Percentiles rank a stretch among this genome's conserved stretches.
These are phyloP conservation scores for Eimeria brunetti DNA, from an alignment of 169 alveolate species.

Conservation along the genomic window DNA sequence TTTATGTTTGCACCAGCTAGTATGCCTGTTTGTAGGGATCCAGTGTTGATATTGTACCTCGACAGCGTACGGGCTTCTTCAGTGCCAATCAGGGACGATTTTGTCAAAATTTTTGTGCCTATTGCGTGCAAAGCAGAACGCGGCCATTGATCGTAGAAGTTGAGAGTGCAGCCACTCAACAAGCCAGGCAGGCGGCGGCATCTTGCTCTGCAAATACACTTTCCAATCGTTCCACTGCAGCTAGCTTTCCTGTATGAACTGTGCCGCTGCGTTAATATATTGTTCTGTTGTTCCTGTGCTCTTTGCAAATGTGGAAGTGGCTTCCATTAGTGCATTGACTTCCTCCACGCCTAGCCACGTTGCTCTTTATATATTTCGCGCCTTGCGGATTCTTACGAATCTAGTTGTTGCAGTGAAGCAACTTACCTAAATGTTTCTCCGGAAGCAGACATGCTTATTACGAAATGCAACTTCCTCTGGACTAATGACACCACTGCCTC, in stretches of 20 bases:
- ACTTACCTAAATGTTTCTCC: constrained; percentile 80
- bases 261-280: neutral
- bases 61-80: constrained; percentile 57
- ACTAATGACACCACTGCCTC: constrained; percentile 30
- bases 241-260: neutral
- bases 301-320: neutral
- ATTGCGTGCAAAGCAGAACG: constrained; percentile 90
- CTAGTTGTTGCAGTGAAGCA: neutral
- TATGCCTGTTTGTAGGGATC: neutral
- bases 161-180: constrained; percentile 50
- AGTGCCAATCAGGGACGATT: constrained; percentile 6
- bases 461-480: constrained; percentile 53
- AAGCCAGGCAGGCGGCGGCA: constrained; percentile 73
- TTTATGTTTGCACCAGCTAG: neutral
- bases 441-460: constrained; percentile 62
- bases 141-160: constrained; percentile 95
- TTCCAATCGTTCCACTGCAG: neutral
- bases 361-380: neutral
- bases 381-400: neutral
- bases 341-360: neutral
- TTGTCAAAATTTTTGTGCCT: constrained; percentile 26
- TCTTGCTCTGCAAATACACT: constrained; percentile 30
- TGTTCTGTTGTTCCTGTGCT: neutral
- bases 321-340: neutral
- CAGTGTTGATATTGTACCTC: neutral